Evolutionary conservation across 2,329 filamentous ascomycete species (phyloP), one percentile per base, ranked within the genome.

Genomic region (Colletotrichum chlorophyti): DNA sequence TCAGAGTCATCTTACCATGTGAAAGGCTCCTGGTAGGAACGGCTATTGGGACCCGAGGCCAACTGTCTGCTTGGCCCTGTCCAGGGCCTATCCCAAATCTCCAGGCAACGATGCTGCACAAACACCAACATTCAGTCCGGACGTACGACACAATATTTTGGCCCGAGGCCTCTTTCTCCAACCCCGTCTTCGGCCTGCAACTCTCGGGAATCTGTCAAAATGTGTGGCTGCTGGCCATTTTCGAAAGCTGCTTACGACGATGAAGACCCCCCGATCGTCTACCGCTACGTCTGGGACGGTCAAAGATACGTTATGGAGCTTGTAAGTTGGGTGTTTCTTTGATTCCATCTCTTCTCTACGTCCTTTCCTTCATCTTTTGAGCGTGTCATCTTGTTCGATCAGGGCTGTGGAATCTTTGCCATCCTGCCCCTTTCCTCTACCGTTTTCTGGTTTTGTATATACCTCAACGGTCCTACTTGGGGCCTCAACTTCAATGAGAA

Each of bases 201-300:
- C 7, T 61, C 8, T 31, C 12, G 17, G 17, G 38, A 53, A 6
- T 5, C 23, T 21, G 27, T 14, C 65, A 70, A 45, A 6, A 84
- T 85, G 82, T 85, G 82, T 65, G 72, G 83, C 5, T 83, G 79
- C 65, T 83, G 82, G 69, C 76, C 80, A 0, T 79, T 77, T 42
- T 69, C 72, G 68, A 79, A 81, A 68, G 59, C 81, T 68, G 74
- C 79, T 68, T 67, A 77, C 60, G 79, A 83, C 59, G 76, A 79
- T 27, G 75, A 79, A 58, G 73, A 76, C 55, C 68, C 72, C 5
- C 55, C 55, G 14, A 48, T 51, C 12, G 34, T 48, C 29, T 72
- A 68, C 60, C 78, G 79, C 48, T 76, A 75, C 11, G 67, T 73
- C 23, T 82, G 79, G 78, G 73, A 70, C 35, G 70, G 72, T 2